A percentile compares a stretch with the other conserved stretches of the same genome.
Conservation (phyloP, 2,329 filamentous ascomycete species). For the Pezicula rhizophila region DNA sequence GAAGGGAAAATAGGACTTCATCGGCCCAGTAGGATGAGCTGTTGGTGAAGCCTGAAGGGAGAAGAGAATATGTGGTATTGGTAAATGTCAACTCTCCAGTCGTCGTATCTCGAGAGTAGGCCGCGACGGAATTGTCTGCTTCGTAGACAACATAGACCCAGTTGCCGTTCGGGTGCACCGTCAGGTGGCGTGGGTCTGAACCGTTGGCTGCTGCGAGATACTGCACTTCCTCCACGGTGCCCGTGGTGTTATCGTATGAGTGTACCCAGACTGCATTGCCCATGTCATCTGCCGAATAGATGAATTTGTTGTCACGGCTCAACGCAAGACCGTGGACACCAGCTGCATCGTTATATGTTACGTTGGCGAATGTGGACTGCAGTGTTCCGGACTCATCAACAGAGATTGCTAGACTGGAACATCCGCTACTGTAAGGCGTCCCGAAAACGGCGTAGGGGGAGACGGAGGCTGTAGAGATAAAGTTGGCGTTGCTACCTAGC, state of each 20-base stretch:
- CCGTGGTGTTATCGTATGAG: constrained; percentile 16
- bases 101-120: constrained; percentile 19
- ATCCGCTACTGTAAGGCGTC: constrained; percentile 16
- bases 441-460: constrained; percentile 19
- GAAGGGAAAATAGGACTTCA: constrained; percentile 18
- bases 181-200: constrained; percentile 23
- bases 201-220: constrained; percentile 16
- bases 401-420: constrained; percentile 15
- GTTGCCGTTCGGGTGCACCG: constrained; percentile 23
- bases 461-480: constrained; percentile 6
- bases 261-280: constrained; percentile 28
- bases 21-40: constrained; percentile 21
- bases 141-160: constrained; percentile 26
- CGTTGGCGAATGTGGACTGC: constrained; percentile 10
- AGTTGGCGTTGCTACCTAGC: constrained; percentile 13
- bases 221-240: constrained; percentile 14
- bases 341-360: constrained; percentile 13
- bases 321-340: constrained; percentile 25
- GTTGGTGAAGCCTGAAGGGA: constrained; percentile 13
- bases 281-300: constrained; percentile 28
- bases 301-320: constrained; percentile 18
- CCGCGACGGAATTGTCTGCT: constrained; percentile 18
- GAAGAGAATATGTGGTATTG: constrained; percentile 4
- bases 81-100: constrained; percentile 17
- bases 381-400: constrained; percentile 17